phyloP scores from a whole-genome alignment of 345 rosid genomes.

The Lagerstroemia speciosa region DNA sequence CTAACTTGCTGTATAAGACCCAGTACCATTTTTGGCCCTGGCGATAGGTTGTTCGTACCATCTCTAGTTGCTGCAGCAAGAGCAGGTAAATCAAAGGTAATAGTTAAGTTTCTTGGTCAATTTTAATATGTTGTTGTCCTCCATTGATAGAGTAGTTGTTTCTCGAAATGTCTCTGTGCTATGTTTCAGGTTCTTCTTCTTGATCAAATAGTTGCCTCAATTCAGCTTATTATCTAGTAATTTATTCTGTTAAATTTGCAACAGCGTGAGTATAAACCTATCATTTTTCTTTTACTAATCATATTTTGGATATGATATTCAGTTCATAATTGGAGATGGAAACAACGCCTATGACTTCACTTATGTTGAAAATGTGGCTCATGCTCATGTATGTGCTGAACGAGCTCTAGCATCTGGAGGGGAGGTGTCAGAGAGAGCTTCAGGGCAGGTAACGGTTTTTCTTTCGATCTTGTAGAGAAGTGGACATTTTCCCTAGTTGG shows the following conservation, averaged over 20 bases:
- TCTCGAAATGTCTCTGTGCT: not conserved
- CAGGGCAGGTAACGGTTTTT: constrained; percentile 64
- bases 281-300: not conserved
- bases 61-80: constrained; percentile 71
- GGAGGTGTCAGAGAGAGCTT: constrained; percentile 61
- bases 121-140: not conserved
- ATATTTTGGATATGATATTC: constrained; percentile 2
- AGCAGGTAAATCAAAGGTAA: constrained; percentile 89
- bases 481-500: not conserved
- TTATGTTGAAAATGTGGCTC: constrained; percentile 91
- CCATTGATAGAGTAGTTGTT: not conserved
- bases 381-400: constrained; percentile 92
- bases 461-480: not conserved
- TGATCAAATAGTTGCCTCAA: not conserved
- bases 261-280: not conserved
- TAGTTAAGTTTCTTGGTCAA: constrained; percentile 4
- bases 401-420: constrained; percentile 79
- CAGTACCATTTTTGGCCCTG: constrained; percentile 91
- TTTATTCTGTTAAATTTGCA: not conserved
- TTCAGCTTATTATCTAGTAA: not conserved
- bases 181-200: not conserved
- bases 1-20: constrained; percentile 92
- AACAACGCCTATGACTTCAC: constrained; percentile 74
- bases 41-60: constrained; percentile 79
- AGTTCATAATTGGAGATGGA: constrained; percentile 95